A percentile compares a stretch with the other conserved stretches of the same genome.
Conservation (phyloP, 495 filamentous ascomycete species). For the Eremomyces bilateralis region DNA sequence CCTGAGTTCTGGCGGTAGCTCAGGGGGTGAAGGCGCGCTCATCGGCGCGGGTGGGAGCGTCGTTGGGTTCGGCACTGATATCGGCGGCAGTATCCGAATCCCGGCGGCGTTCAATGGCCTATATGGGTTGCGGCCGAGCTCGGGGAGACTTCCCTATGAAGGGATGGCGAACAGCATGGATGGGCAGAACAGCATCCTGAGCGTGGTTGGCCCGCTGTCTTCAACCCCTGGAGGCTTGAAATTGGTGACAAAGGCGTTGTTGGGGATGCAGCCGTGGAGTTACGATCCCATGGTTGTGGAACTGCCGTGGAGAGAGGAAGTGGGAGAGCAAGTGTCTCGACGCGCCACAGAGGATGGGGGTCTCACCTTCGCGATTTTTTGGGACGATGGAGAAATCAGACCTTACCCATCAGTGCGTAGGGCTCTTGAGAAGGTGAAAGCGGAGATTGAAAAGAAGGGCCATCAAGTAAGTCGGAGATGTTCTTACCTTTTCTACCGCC, state of each 20-base stretch:
- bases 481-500: not conserved
- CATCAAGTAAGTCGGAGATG: slow-evolving; percentile 21
- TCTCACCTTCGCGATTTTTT: slow-evolving; percentile 32
- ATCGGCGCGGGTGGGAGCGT: slow-evolving; percentile 16
- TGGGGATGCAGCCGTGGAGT: slow-evolving; percentile 37
- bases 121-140: slow-evolving; percentile 23
- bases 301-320: slow-evolving; percentile 38
- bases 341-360: slow-evolving; percentile 9
- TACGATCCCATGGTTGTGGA: slow-evolving; percentile 39
- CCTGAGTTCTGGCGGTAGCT: slow-evolving; percentile 14
- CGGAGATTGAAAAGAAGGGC: slow-evolving; percentile 28
- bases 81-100: slow-evolving; percentile 29
- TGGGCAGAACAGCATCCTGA: slow-evolving; percentile 34
- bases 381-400: slow-evolving; percentile 25
- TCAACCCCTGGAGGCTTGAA: slow-evolving; percentile 26
- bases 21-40: slow-evolving; percentile 21
- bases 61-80: slow-evolving; percentile 21
- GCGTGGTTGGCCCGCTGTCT: slow-evolving; percentile 35
- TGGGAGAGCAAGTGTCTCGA: slow-evolving; percentile 26
- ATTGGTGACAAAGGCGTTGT: slow-evolving; percentile 31
- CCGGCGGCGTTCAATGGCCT: slow-evolving; percentile 26
- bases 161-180: slow-evolving; percentile 34
- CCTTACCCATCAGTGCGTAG: slow-evolving; percentile 33
- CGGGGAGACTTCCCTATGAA: slow-evolving; percentile 25
- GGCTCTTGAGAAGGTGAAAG: slow-evolving; percentile 29